Base-by-base conservation (phyloP, 345 rosid genomes). In the Eucalyptus virginea region DNA sequence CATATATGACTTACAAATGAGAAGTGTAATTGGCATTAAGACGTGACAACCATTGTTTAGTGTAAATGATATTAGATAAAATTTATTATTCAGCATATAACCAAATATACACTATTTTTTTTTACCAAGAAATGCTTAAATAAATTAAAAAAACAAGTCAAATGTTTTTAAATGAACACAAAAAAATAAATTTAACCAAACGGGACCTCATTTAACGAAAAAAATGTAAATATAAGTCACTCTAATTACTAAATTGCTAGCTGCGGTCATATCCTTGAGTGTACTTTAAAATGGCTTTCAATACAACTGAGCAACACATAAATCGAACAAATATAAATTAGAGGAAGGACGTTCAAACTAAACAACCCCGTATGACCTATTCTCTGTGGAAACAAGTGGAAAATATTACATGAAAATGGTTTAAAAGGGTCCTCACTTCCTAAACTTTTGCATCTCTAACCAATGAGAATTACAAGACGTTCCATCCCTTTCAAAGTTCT, bases 401-500 rank as follows among this genome's bases (percentile, higher is more conserved):
- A 34, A 32, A 17, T 34, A 34, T 47, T 21, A 44, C 18, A 17
- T n/a, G 16, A 72, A 58, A 32, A 56, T 23, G 32, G 24, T 14
- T 34, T 7, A 49, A 11, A 16, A 72, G 11, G 13, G 19, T 88
- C 89, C 96, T 77, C 90, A 91, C 30, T 88, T 91, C 94, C 42
- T 56, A 90, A 95, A 91, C 93, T 90, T 37, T 90, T 88, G 91
- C 8, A 92, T 45, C 90, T 95, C 86, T 95, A 90, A 19, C 80
- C 52, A 88, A 91, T 6, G 85, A 93, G 87, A 89, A 91, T 21
- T 32, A 94, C 83, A 86, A 89, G 21, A 47, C 98, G 49, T 93
- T 95, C 98, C 99, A 97, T 32, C 87, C 90, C 5, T 44, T 86
- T 15, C 94, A 37, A 72, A 97, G 30, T 92, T 85, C 21, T 90